Evolutionary conservation across 1,284 basidiomycete genomes (phyloP), one percentile per base, ranked within the genome.

Genomic region (Cutaneotrichosporon arboriforme): DNA sequence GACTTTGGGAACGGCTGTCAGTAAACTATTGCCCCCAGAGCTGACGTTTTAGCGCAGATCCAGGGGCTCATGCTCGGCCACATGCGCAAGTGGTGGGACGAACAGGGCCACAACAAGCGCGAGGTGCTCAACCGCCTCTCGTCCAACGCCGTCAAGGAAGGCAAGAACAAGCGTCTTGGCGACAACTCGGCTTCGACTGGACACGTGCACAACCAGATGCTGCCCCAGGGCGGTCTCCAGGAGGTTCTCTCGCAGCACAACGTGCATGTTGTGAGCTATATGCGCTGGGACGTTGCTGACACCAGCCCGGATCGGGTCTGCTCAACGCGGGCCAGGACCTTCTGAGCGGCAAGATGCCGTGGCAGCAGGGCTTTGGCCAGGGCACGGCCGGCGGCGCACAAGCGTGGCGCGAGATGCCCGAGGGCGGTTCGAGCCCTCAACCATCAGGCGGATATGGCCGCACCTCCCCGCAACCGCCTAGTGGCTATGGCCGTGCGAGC

Each of bases 41-140:
- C 84, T 83, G 74, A 71, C 90, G 81, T 86, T 87, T 78, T 86
- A 93, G 72, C 86, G 0, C 78, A 81, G 57, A 80, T 93, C 26
- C 90, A 93, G 71, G 78, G 80, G 36, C 82, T 87, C 65, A 92
- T 94, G 89, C 63, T 77, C 35, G 74, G 76, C 22, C 74, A 73
- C 58, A 72, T 80, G 69, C 64, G 66, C 36, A 57, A 62, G 22
- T 78, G 77, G 88, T 77, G 85, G 43, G 72, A 82, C 42, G 73
- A 75, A 13, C 79, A 84, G 8, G 82, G 83, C 4, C 46, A 72
- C 10, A 76, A 80, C 51, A 79, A 83, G 62, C 68, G 78, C 23
- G 79, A 81, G 33, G 73, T 83, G 17, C 58, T 90, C 39, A 74
- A 77, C 20, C 83, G 87, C 10, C 79, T 90, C 21, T 77, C 77